Evolutionary conservation across 768 basidiomycete genomes (phyloP).

Genomic region (Saitozyma sp.): DNA sequence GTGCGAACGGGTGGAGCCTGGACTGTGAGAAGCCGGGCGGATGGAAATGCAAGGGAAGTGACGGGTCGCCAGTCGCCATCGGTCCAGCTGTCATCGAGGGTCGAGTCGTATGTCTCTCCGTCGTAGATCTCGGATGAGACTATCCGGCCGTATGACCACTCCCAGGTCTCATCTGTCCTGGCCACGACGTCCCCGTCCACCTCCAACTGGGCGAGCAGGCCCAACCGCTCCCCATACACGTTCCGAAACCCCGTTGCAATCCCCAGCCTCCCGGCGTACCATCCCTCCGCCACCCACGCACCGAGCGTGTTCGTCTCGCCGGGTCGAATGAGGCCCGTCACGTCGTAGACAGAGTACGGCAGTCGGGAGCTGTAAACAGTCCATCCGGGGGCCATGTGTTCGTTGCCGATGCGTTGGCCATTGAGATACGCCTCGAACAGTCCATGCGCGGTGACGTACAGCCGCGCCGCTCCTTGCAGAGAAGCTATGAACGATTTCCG

Average conservation of each 20-base stretch:
- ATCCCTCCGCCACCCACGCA: slow-evolving; percentile 26
- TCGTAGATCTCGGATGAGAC: slow-evolving; percentile 37
- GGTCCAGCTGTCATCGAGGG: background rate
- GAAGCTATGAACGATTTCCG: background rate
- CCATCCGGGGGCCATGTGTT: slow-evolving; percentile 42
- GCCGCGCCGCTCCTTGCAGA: slow-evolving; percentile 5
- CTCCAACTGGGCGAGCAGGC: slow-evolving; percentile 34
- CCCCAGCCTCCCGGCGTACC: slow-evolving; percentile 28
- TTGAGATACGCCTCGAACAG: slow-evolving; percentile 40
- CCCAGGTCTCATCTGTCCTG: slow-evolving; percentile 30
- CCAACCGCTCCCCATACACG: slow-evolving; percentile 4
- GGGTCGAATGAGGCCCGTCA: slow-evolving; percentile 14
- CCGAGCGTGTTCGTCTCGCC: slow-evolving; percentile 29
- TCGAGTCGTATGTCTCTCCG: slow-evolving; percentile 33
- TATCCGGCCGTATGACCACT: slow-evolving; percentile 25
- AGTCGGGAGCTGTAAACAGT: slow-evolving; percentile 31
- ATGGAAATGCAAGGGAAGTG: slow-evolving; percentile 15
- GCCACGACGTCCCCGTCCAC: slow-evolving; percentile 21
- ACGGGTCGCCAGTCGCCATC: background rate
- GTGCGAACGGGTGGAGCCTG: slow-evolving; percentile 42
- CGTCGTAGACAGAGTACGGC: slow-evolving; percentile 38
- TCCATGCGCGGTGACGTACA: slow-evolving; percentile 42
- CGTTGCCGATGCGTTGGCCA: slow-evolving; percentile 31
- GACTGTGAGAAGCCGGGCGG: slow-evolving; percentile 23
- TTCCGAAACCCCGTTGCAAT: background rate